Percentiles rank a stretch among this genome's conserved stretches.
phyloP scores from a whole-genome alignment of 495 filamentous ascomycete genomes.

The Bathelium albidoporum region DNA sequence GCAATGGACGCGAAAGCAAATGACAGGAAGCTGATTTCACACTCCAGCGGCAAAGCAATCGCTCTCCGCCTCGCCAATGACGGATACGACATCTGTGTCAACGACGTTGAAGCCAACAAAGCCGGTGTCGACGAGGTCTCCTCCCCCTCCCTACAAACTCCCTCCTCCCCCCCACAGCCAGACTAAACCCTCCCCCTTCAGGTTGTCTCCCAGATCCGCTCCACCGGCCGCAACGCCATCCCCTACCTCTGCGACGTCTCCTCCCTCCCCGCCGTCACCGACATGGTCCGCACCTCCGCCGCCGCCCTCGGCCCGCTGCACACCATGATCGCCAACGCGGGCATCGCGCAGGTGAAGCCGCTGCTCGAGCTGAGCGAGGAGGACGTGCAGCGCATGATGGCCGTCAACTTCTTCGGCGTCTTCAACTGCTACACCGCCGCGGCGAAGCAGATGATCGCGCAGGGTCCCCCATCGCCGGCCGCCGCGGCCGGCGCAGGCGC shows the following conservation, averaged over 20 bases:
- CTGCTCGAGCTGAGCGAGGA: conserved; percentile 42
- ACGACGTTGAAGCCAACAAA: conserved; percentile 43
- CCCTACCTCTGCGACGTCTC: conserved; percentile 47
- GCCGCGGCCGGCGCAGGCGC: too few relatives aligned
- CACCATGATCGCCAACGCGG: conserved; percentile 54
- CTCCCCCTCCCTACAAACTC: background rate
- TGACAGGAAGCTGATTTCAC: background rate
- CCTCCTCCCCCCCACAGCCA: background rate
- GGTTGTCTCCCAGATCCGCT: conserved; percentile 38
- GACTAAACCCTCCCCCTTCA: background rate
- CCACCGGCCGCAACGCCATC: conserved; percentile 35
- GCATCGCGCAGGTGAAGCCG: conserved; percentile 45
- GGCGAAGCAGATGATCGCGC: conserved; percentile 43
- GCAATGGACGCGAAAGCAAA: background rate
- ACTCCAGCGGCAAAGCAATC: conserved; percentile 44
- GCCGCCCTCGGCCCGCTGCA: conserved; percentile 42
- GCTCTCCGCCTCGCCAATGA: conserved; percentile 48
- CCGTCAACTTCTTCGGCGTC: conserved; percentile 47
- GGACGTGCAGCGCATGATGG: conserved; percentile 41
- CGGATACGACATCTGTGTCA: conserved; percentile 51
- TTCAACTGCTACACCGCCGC: conserved; percentile 47
- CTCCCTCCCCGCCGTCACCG: conserved; percentile 37
- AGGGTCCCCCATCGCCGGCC: conserved; percentile 25
- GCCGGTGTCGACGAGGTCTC: conserved; percentile 36
- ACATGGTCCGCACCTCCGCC: conserved; percentile 39